phyloP scores from a whole-genome alignment of 768 basidiomycete genomes.

The Daedalea quercina region DNA sequence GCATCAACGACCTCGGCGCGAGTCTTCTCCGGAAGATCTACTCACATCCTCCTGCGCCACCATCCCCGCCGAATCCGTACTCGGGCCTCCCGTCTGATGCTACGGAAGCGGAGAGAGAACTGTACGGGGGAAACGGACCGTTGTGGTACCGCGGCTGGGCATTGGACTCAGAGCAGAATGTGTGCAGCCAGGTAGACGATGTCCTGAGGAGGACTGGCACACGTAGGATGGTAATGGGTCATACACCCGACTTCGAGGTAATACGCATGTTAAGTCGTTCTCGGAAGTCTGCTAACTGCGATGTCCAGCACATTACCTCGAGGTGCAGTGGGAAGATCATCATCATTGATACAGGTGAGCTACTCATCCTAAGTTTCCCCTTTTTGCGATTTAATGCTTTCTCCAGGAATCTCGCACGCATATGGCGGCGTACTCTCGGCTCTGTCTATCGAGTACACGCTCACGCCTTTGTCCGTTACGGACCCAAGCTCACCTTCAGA shows the following conservation, averaged over 20 bases:
- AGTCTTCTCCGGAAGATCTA: conserved; percentile 71
- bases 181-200: conserved; percentile 65
- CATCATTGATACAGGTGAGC: conserved; percentile 87
- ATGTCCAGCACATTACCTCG: conserved; percentile 61
- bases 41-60: conserved; percentile 51
- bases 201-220: conserved; percentile 75
- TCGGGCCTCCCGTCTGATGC: conserved; percentile 62
- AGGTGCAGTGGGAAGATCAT: conserved; percentile 90
- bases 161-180: conserved; percentile 55
- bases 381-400: too few species aligned
- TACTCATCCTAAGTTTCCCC: background rate
- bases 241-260: conserved; percentile 85
- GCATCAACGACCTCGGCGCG: conserved; percentile 70
- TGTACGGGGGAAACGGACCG: conserved; percentile 77
- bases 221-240: conserved; percentile 90
- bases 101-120: conserved; percentile 55
- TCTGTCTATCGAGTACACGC: conserved; percentile 77
- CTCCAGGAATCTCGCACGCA: conserved; percentile 88
- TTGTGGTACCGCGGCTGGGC: conserved; percentile 97
- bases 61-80: conserved; percentile 77
- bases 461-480: conserved; percentile 48
- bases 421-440: conserved; percentile 93
- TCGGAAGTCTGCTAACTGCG: background rate
- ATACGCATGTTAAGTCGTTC: conserved; percentile 5
- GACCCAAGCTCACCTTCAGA: conserved; percentile 13